Percentiles rank a stretch among this genome's conserved stretches.
Conservation (phyloP, 2,329 filamentous ascomycete genomes). For the Pseudogymnoascus verrucosus region DNA sequence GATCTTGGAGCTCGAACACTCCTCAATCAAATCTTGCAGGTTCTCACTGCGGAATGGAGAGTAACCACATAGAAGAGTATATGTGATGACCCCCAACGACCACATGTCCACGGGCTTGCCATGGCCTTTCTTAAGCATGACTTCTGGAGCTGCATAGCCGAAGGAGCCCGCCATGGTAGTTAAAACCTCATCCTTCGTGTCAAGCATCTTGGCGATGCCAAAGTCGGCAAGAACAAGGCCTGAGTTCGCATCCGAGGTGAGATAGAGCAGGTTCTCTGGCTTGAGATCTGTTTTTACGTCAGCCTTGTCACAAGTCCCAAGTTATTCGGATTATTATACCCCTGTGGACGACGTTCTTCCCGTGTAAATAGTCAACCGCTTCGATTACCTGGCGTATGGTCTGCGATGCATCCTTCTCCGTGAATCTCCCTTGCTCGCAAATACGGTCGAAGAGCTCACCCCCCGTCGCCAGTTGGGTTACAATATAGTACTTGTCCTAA, state of each 20-base stretch:
- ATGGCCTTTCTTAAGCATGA: conserved; percentile 96
- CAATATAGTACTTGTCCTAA: conserved; percentile 99
- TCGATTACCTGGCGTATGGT: conserved; percentile 91
- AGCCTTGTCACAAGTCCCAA: not conserved
- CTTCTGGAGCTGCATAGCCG: conserved; percentile 93
- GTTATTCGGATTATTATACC: conserved; percentile 41
- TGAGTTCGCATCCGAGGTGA: conserved; percentile 68
- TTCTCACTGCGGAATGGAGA: conserved; percentile 96
- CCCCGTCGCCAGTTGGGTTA: conserved; percentile 90
- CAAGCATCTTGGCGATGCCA: conserved; percentile 96
- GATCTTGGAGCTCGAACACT: conserved; percentile 76
- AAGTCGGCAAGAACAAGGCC: conserved; percentile 93
- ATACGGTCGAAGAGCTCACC: conserved; percentile 97
- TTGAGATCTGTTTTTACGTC: conserved; percentile 65
- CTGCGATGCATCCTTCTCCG: conserved; percentile 85
- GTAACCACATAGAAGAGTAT: conserved; percentile 95
- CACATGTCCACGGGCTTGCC: conserved; percentile 99
- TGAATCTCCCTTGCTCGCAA: conserved; percentile 96
- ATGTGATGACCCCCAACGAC: conserved; percentile 97
- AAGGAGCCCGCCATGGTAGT: conserved; percentile 99
- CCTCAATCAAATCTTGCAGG: conserved; percentile 84
- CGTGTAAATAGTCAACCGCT: conserved; percentile 89
- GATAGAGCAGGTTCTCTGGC: conserved; percentile 93
- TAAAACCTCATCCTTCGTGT: conserved; percentile 80
- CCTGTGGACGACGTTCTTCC: conserved; percentile 92